Base-by-base conservation (phyloP, 192 early-diverging fungal species). In the Gaertneriomyces semiglobifer region DNA sequence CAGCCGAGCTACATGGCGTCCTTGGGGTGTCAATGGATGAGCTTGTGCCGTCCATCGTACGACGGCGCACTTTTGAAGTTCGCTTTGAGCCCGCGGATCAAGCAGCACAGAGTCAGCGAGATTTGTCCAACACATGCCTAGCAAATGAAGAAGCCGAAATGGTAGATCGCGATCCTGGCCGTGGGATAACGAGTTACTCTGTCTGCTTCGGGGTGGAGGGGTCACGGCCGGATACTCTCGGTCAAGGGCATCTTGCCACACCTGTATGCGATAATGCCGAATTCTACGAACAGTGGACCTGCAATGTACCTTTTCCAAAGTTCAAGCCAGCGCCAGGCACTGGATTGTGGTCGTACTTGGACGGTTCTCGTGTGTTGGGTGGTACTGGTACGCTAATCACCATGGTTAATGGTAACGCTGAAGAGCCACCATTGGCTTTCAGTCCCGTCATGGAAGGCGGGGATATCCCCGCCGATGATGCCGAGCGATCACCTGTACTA, bases 281-380 rank as follows among this genome's bases (percentile, higher is more conserved):
- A 16, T 50, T 16, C 16, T 12, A 50, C 48, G 16, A 12, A 16
- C 12, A n/a, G 48, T 16, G 16, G 11, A 33, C 1, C 25, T 33
- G 25, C 25, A 33, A 33, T 33, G 38, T 44, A 12, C 54, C 42
- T n/a, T 66, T 66, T 41, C 64, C 64, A 14, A 10, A 53, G 6
- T 56, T 56, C 46, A 12, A 20, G 25, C 64, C 64, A 3, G 39
- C 53, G 1, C 40, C 55, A n/a, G 33, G n/a, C 38, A 66, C 64
- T 33, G 64, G 64, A 11, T 44, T 66, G 12, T 66, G 64, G 64
- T 55, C 64, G 5, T 66, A 66, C 54, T 55, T 55, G 8, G 64
- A 58, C n/a, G 14, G 19, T n/a, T 41, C 54, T 9, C 53, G 64
- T 40, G 54, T 58, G 19, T 19, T 56, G 5, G 53, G 55, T 52